Conservation (phyloP, 768 basidiomycete species). For the Boletales sp. region DNA sequence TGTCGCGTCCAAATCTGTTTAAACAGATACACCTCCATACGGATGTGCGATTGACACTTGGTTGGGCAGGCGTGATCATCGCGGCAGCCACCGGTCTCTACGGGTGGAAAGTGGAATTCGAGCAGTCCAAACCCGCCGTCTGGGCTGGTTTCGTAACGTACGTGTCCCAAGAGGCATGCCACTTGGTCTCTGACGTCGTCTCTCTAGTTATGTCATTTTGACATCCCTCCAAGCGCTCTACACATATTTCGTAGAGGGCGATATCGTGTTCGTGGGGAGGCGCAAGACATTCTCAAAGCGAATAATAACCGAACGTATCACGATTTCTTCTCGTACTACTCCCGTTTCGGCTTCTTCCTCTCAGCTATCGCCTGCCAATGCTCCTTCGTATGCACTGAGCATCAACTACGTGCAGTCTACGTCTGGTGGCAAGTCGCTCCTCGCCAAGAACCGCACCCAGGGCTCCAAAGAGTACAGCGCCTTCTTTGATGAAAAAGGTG, state of each 20-base stretch:
- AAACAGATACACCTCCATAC: constrained; percentile 85
- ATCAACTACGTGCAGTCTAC: constrained; percentile 75
- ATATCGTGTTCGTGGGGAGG: constrained; percentile 84
- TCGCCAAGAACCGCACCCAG: constrained; percentile 63
- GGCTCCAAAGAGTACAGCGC: constrained; percentile 57
- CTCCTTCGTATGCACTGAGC: constrained; percentile 66
- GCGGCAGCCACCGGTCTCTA: constrained; percentile 81
- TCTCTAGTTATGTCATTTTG: constrained; percentile 66
- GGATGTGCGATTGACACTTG: constrained; percentile 81
- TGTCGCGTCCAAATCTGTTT: constrained; percentile 78
- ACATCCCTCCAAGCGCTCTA: constrained; percentile 74
- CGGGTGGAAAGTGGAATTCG: constrained; percentile 85
- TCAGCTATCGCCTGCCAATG: constrained; percentile 33
- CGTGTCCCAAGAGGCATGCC: constrained; percentile 30
- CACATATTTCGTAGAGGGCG: constrained; percentile 80
- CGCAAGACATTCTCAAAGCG: constrained; percentile 87
- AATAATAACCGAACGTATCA: constrained; percentile 91
- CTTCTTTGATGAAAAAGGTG: constrained; percentile 81
- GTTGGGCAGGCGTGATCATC: constrained; percentile 82
- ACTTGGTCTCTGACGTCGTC: constrained; percentile 2
- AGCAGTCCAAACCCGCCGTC: constrained; percentile 78
- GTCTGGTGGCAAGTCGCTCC: constrained; percentile 80
- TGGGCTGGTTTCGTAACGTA: constrained; percentile 76
- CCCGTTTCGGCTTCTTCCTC: constrained; percentile 35
- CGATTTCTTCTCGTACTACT: constrained; percentile 63